phyloP scores from a whole-genome alignment of 805 yeast genomes.

The Phaffomyces antillensis region DNA sequence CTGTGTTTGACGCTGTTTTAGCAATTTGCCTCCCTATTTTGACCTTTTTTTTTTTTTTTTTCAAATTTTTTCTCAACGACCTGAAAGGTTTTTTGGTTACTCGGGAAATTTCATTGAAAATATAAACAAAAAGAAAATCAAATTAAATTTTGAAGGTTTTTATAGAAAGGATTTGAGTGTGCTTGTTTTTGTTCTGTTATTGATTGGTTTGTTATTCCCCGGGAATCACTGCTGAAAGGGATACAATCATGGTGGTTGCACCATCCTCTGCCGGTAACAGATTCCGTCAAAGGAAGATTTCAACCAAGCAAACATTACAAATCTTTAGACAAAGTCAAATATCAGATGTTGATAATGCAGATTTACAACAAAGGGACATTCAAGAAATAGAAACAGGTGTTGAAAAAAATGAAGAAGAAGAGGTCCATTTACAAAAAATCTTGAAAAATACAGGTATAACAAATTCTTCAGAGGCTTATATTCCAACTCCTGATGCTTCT shows the following conservation, averaged over 20 bases:
- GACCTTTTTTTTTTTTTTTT: neutral
- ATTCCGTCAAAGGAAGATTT: slow-evolving; percentile 90
- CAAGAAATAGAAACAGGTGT: slow-evolving; percentile 96
- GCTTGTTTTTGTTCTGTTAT: too few species aligned
- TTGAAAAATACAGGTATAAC: slow-evolving; percentile 72
- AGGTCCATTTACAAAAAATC: slow-evolving; percentile 89
- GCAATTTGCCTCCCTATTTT: slow-evolving; percentile 1
- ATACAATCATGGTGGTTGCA: slow-evolving; percentile 9
- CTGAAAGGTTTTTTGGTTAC: too few species aligned
- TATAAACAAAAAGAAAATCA: too few species aligned
- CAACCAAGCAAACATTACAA: slow-evolving; percentile 80
- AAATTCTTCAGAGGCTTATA: slow-evolving; percentile 48
- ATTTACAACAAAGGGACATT: slow-evolving; percentile 69
- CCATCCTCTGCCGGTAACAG: slow-evolving; percentile 30
- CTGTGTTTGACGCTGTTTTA: neutral
- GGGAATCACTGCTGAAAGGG: neutral
- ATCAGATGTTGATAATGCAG: slow-evolving; percentile 71
- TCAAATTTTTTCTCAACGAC: neutral
- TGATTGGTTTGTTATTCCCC: too few species aligned
- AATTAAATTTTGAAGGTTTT: too few species aligned
- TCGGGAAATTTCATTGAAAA: too few species aligned
- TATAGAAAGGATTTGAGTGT: too few species aligned
- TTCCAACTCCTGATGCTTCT: slow-evolving; percentile 96
- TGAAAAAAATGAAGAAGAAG: slow-evolving; percentile 95
- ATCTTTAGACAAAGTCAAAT: slow-evolving; percentile 73